phyloP scores from a whole-genome alignment of 257 asterid genomes.

The Osmanthus fragrans region DNA sequence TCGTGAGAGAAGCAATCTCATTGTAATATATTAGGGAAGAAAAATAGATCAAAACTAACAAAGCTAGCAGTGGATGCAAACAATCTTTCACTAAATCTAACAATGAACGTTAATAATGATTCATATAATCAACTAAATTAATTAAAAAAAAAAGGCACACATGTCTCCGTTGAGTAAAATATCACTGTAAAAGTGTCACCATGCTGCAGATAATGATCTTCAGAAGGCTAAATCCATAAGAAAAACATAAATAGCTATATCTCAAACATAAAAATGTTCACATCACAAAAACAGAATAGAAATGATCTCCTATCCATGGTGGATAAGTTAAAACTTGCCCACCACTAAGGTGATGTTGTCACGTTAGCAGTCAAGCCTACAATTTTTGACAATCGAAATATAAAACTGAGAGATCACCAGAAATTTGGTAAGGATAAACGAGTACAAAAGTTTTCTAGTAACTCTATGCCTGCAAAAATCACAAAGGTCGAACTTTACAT shows the following conservation, averaged over 20 bases:
- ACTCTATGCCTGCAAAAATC: neutral
- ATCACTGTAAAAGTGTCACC: neutral
- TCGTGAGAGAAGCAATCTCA: neutral
- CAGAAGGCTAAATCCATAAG: neutral
- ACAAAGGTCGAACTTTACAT: slow-evolving; percentile 18
- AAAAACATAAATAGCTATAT: neutral
- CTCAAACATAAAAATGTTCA: neutral
- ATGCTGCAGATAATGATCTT: neutral
- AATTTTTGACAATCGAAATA: too few species aligned
- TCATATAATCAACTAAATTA: neutral
- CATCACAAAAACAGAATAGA: neutral
- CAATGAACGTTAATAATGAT: neutral
- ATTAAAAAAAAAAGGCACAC: too few species aligned
- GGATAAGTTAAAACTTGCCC: too few species aligned
- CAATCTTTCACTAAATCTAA: neutral
- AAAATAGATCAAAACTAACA: neutral
- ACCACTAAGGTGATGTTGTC: too few species aligned
- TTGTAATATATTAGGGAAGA: too few species aligned
- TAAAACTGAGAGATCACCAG: neutral
- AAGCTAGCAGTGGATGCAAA: neutral
- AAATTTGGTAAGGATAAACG: neutral
- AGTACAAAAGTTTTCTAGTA: neutral
- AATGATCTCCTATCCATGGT: too few species aligned
- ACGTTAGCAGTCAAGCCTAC: too few species aligned
- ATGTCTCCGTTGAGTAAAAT: neutral